A percentile compares a stretch with the other conserved stretches of the same genome.
phyloP scores from a whole-genome alignment of 2,329 filamentous ascomycete genomes.

The Zarea fungicola region DNA sequence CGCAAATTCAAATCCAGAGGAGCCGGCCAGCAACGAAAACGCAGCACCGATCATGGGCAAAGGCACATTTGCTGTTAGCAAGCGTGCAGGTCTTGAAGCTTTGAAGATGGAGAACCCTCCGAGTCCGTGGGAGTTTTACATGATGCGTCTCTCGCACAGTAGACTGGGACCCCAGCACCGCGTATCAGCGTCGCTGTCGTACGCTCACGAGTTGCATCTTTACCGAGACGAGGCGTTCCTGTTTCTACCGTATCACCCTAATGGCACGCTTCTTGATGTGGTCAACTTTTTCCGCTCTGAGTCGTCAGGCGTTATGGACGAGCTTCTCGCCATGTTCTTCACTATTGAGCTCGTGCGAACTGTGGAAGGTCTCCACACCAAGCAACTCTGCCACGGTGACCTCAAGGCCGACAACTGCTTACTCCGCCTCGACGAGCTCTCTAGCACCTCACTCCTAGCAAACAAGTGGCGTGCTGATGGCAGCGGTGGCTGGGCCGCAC shows the following conservation, averaged over 20 bases:
- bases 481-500: conserved; percentile 68
- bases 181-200: conserved; percentile 70
- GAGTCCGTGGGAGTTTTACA: conserved; percentile 91
- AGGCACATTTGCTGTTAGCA: conserved; percentile 50
- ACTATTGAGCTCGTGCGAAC: conserved; percentile 85
- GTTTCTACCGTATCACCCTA: conserved; percentile 77
- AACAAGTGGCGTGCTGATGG: conserved; percentile 69
- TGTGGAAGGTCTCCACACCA: conserved; percentile 77
- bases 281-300: conserved; percentile 81
- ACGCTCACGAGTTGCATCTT: conserved; percentile 84
- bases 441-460: conserved; percentile 43
- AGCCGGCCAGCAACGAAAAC: conserved; percentile 41
- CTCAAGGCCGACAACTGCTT: conserved; percentile 95
- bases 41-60: conserved; percentile 52
- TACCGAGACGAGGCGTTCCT: conserved; percentile 88
- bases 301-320: conserved; percentile 73
- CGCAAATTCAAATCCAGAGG: conserved; percentile 59
- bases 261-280: conserved; percentile 91
- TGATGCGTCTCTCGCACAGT: conserved; percentile 76
- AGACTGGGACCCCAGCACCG: conserved; percentile 69
- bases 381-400: conserved; percentile 82
- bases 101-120: conserved; percentile 93
- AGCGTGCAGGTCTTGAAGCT: conserved; percentile 65
- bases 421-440: conserved; percentile 63
- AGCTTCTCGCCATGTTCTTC: conserved; percentile 92